Evolutionary conservation across 177 flowering plant genomes (phyloP).

Genomic region (Vitis hybrid): DNA sequence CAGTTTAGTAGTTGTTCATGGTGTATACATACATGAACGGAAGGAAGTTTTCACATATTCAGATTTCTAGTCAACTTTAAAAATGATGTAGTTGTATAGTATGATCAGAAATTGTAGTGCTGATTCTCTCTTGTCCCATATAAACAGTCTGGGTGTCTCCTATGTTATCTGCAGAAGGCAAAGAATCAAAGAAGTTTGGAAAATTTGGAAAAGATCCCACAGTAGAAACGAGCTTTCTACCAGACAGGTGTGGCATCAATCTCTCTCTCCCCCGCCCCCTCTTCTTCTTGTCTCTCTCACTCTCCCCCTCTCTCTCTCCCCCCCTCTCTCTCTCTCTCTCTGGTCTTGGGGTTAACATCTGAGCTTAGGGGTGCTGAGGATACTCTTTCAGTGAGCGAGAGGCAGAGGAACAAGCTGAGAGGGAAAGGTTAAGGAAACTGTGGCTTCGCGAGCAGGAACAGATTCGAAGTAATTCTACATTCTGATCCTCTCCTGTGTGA

Average conservation of each 20-base stretch:
- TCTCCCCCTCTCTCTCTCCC: neutral
- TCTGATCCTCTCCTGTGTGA: neutral
- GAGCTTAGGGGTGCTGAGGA: slow-evolving; percentile 50
- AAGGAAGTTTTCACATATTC: too few species aligned
- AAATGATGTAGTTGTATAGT: too few species aligned
- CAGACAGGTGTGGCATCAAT: slow-evolving; percentile 71
- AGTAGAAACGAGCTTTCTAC: slow-evolving; percentile 94
- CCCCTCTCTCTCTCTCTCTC: slow-evolving; percentile 2
- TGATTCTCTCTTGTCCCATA: neutral
- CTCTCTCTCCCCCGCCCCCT: slow-evolving; percentile 4
- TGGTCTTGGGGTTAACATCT: slow-evolving; percentile 28
- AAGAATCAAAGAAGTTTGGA: slow-evolving; percentile 39
- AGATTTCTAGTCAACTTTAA: too few species aligned
- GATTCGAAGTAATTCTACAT: slow-evolving; percentile 64
- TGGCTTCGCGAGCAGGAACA: slow-evolving; percentile 91
- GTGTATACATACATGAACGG: too few species aligned
- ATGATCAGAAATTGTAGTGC: neutral
- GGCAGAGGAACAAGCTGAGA: slow-evolving; percentile 98
- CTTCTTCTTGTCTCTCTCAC: slow-evolving; percentile 4
- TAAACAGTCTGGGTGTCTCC: neutral
- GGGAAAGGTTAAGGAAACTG: slow-evolving; percentile 82
- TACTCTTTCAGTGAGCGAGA: slow-evolving; percentile 91
- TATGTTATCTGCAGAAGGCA: slow-evolving; percentile 36
- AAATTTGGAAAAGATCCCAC: slow-evolving; percentile 95
- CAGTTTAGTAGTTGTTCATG: too few species aligned